Base-by-base conservation (phyloP, 2,329 filamentous ascomycete genomes). In the Tympanopsis confertula region DNA sequence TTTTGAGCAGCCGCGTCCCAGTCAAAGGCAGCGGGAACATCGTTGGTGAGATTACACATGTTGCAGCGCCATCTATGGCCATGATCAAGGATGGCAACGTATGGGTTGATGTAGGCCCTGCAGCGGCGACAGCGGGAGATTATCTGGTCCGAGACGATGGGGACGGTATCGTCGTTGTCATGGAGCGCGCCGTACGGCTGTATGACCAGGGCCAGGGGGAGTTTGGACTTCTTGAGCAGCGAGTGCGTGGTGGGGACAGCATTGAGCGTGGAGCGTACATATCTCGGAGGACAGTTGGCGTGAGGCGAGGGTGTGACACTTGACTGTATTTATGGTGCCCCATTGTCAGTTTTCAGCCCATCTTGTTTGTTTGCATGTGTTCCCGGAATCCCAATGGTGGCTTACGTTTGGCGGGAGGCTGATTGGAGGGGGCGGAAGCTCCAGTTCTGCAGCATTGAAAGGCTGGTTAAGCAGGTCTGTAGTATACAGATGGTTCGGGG, bases 21-120 rank as follows among this genome's bases (percentile, higher is more conserved):
- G 57, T 98, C 91, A 48, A 98, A 98, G 28, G 88, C 88, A 61
- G 96, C 91, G n/a, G 91, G 91, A 29, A 96, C 89, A 50, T 98
- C 91, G 57, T 98, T 98, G 49, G 88, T 95, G 45, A 98, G 69
- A 59, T 94, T 96, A 61, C 91, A 98, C 88, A 98, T 95, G 65
- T 98, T 98, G 67, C 91, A 98, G 53, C 89, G 82, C 91, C 91
- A 98, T 54, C 91, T 77, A 63, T 96, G 91, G 35, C 89, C 91
- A 54, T 96, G 86, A 51, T 98, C 91, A 42, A 98, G 68, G 65
- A 98, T 96, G 35, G 86, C 86, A 41, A 94, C 91, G 50, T 89
- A 98, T 12, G 91, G 88, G 58, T 96, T 96, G 69, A 96, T 96
- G 58, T 96, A 96, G 39, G 89, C 91, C 49, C 91, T 74, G 63